These are phyloP conservation scores for Cercophora samala DNA, from an alignment of 495 filamentous ascomycete species.

Conservation along the genomic window DNA sequence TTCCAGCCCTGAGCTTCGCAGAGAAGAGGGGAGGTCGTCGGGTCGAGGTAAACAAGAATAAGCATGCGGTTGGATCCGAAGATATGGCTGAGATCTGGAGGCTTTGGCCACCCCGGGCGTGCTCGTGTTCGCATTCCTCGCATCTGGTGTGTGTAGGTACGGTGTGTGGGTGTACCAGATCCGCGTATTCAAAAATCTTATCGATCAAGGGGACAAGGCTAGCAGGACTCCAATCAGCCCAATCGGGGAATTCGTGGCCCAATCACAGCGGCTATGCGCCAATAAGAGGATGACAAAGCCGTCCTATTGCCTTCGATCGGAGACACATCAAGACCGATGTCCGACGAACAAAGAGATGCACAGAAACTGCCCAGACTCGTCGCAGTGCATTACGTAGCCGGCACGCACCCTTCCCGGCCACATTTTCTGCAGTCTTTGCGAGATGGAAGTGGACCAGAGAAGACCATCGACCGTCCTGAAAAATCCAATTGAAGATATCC, in stretches of 20 bases:
- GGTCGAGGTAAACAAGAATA: background rate
- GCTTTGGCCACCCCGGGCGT: background rate
- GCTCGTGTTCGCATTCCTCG: background rate
- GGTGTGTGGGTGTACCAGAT: background rate
- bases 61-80: background rate
- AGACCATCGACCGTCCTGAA: background rate
- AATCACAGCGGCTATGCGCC: background rate
- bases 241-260: constrained; percentile 1
- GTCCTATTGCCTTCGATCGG: background rate
- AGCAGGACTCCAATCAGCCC: background rate
- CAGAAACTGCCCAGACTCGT: background rate
- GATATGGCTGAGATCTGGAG: too few species aligned
- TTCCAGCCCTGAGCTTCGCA: too few species aligned
- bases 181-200: background rate
- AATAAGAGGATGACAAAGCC: background rate
- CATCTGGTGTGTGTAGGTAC: too few species aligned
- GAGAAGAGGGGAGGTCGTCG: too few species aligned
- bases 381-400: background rate
- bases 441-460: background rate
- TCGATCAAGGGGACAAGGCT: background rate
- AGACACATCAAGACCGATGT: constrained; percentile 1
- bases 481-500: background rate
- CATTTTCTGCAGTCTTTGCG: background rate
- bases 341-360: background rate
- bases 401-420: background rate